These are phyloP conservation scores for Phytophthora colocasiae DNA, from an alignment of 352 stramenopile genomes.

Conservation along the genomic window DNA sequence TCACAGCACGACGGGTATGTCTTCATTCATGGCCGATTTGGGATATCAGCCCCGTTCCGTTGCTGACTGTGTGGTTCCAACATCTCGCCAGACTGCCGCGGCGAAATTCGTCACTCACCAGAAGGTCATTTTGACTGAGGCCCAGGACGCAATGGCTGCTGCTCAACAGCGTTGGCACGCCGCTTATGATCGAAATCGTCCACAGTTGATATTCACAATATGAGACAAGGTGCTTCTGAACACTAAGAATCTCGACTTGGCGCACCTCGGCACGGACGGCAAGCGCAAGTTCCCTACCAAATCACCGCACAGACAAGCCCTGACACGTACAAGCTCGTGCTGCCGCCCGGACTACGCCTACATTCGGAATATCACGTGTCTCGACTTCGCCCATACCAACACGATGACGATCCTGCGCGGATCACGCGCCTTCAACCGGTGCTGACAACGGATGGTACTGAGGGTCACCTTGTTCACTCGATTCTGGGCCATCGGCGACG, in stretches of 20 bases:
- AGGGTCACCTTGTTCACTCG: slow-evolving; percentile 9
- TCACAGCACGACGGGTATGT: slow-evolving; percentile 1
- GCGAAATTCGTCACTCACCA: slow-evolving; percentile 1
- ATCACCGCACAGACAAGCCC: too few relatives aligned
- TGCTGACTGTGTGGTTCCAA: not conserved
- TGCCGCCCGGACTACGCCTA: slow-evolving; percentile 10
- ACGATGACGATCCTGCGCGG: not conserved
- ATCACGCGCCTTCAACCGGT: slow-evolving; percentile 3
- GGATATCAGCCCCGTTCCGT: not conserved
- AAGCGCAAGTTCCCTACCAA: slow-evolving; percentile 1
- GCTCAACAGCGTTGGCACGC: not conserved
- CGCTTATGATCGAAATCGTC: not conserved
- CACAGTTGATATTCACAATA: not conserved
- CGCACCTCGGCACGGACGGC: not conserved
- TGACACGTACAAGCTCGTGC: slow-evolving; percentile 18
- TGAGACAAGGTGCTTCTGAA: not conserved
- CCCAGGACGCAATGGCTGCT: not conserved
- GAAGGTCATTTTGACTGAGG: not conserved
- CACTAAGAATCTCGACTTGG: not conserved
- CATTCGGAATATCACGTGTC: slow-evolving; percentile 18
- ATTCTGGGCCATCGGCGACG: not conserved
- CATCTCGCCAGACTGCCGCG: not conserved
- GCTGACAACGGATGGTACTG: slow-evolving; percentile 5
- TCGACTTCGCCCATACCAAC: slow-evolving; percentile 9
- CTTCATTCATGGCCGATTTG: slow-evolving; percentile 1